These are phyloP conservation scores for Jackrogersella multiformis DNA, from an alignment of 495 filamentous ascomycete genomes.

Conservation along the genomic window DNA sequence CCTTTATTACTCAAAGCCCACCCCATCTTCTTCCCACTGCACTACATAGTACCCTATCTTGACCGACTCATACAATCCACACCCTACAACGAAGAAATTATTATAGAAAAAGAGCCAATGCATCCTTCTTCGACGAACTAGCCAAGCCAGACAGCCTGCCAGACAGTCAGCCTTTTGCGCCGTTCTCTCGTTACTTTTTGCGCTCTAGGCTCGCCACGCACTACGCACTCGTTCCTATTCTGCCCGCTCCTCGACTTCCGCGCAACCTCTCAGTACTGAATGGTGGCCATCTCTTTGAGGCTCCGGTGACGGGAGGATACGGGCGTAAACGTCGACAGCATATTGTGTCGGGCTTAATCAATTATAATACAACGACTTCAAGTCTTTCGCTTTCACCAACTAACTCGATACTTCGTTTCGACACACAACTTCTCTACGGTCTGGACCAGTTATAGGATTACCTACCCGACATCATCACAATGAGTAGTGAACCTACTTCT, in stretches of 20 bases:
- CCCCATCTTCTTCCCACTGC: slow-evolving; percentile 32
- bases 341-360: slow-evolving; percentile 23
- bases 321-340: slow-evolving; percentile 32
- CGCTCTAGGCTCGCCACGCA: slow-evolving; percentile 20
- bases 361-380: slow-evolving; percentile 23
- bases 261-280: slow-evolving; percentile 23
- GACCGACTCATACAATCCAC: slow-evolving; percentile 42
- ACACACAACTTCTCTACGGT: slow-evolving; percentile 11
- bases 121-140: slow-evolving; percentile 38
- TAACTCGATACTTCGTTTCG: slow-evolving; percentile 30
- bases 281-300: slow-evolving; percentile 35
- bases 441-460: slow-evolving; percentile 26
- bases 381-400: slow-evolving; percentile 33
- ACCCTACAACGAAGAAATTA: slow-evolving; percentile 27
- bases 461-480: slow-evolving; percentile 22
- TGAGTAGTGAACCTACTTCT: slow-evolving; percentile 35
- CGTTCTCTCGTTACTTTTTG: slow-evolving; percentile 37
- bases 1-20: slow-evolving; percentile 42
- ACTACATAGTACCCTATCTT: slow-evolving; percentile 18
- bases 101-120: slow-evolving; percentile 38
- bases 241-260: slow-evolving; percentile 8
- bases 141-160: slow-evolving; percentile 28
- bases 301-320: slow-evolving; percentile 43
- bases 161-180: slow-evolving; percentile 28
- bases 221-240: slow-evolving; percentile 3